Evolutionary conservation across 345 rosid species (phyloP), one percentile per base, ranked within the genome.

Genomic region (Gossypium sturtianum): DNA sequence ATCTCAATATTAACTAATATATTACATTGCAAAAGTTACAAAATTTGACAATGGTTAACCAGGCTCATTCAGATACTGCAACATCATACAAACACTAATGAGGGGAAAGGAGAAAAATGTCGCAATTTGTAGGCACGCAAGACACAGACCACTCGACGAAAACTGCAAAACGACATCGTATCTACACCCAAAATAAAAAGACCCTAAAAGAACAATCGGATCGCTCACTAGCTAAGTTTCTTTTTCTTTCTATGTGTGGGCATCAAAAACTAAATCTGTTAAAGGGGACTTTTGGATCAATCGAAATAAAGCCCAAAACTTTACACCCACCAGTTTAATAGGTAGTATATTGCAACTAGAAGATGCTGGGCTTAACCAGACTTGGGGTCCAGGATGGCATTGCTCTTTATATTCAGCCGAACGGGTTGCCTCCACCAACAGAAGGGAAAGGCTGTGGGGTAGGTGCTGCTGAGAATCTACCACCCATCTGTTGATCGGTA

Each of bases 391-490:
- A 47, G 38, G 77, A 74, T 25, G 49, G 49, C 20, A 65, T 54
- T 67, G 23, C 44, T 70, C 51, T 75, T 65, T 41, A 17, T 22
- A 20, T 74, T 86, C 82, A 89, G 53, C 90, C 91, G 76, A 87
- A 87, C n/a, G 97, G 91, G 82, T 87, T 91, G 29, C 91, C 89
- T 61, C 93, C 86, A 16, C 96, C 86, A 19, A 76, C 80, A n/a
- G 89, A 84, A 34, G 92, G 66, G 71, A 77, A 86, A 53, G 89
- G 83, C 43, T 76, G 83, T 1, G 73, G 72, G 29, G 86, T 7
- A 56, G 85, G 73, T 19, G 89, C 76, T 29, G 83, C 84, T 11
- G 86, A 71, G 57, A 80, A 85, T 22, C 86, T 84, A 61, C 86
- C 87, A 23, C 71, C 75, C 61, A 73, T 43, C 74, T 74, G 89